Evolutionary conservation across 106 monocot genomes (phyloP).

Genomic region (Alisma plantagoaquatica): DNA sequence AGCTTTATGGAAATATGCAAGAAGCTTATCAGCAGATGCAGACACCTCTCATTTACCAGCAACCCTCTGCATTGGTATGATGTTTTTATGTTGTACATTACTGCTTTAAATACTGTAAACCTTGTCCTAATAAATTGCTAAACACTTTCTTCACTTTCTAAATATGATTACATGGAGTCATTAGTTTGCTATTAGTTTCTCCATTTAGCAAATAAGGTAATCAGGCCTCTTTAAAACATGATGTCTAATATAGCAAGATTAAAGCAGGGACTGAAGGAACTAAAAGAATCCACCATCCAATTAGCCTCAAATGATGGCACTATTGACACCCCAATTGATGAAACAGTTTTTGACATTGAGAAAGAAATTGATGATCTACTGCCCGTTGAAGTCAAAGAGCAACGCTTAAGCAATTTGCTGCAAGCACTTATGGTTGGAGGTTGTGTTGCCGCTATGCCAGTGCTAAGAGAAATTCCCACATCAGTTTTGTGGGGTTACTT

Average conservation of each 20-base stretch:
- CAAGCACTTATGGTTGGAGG: slow-evolving; percentile 61
- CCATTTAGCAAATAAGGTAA: slow-evolving; percentile 29
- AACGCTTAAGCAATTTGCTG: slow-evolving; percentile 63
- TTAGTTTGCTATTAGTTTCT: too few species aligned
- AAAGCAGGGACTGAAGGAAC: slow-evolving; percentile 44
- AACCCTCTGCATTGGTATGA: slow-evolving; percentile 9
- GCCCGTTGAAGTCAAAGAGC: slow-evolving; percentile 79
- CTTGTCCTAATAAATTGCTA: too few species aligned
- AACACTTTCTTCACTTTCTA: too few species aligned
- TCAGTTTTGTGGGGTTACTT: slow-evolving; percentile 88
- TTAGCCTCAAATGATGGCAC: slow-evolving; percentile 53
- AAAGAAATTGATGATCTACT: slow-evolving; percentile 82
- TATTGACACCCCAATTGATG: slow-evolving; percentile 69
- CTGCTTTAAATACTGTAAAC: too few species aligned
- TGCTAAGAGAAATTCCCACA: slow-evolving; percentile 73
- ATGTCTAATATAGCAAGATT: background rate
- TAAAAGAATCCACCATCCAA: slow-evolving; percentile 72
- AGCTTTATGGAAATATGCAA: slow-evolving; percentile 69
- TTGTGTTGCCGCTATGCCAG: slow-evolving; percentile 75
- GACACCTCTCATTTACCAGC: slow-evolving; percentile 66
- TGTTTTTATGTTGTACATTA: too few species aligned
- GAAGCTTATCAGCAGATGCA: slow-evolving; percentile 83
- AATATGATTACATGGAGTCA: too few species aligned
- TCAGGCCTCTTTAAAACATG: background rate
- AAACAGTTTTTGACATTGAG: slow-evolving; percentile 66